Evolutionary conservation across 73 alveolate species (phyloP).

Genomic region (Blepharisma japonicum): DNA sequence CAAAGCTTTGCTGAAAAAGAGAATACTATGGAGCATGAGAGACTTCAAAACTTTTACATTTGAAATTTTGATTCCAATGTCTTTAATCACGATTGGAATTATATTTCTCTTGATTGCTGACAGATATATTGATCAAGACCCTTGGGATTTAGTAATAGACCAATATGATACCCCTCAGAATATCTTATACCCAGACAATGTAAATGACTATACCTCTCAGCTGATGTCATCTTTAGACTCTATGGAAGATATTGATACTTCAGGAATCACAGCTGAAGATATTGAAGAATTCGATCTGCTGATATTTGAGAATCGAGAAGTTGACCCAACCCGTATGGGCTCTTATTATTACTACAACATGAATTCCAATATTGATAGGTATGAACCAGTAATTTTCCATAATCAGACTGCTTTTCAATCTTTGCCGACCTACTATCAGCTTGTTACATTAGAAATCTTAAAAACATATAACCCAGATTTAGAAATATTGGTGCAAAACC

Average conservation of each 20-base stretch:
- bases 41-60: conserved; percentile 67
- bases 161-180: conserved; percentile 30
- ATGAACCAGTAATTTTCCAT: conserved; percentile 16
- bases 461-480: conserved; percentile 33
- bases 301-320: conserved; percentile 12
- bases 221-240: background rate
- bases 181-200: conserved; percentile 15
- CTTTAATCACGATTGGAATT: conserved; percentile 71
- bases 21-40: conserved; percentile 60
- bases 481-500: conserved; percentile 40
- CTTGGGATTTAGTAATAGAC: conserved; percentile 14
- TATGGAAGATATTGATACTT: background rate
- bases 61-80: conserved; percentile 74
- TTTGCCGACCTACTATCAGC: conserved; percentile 20
- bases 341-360: conserved; percentile 8
- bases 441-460: conserved; percentile 30
- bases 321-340: conserved; percentile 23
- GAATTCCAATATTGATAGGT: background rate
- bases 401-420: conserved; percentile 29
- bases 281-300: background rate
- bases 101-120: conserved; percentile 32
- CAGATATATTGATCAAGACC: conserved; percentile 30
- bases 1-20: conserved; percentile 65
- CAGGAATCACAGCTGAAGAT: background rate
- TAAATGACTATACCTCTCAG: background rate